Percentiles rank a stretch among this genome's conserved stretches.
Conservation (phyloP, 176 grass and related monocot species). For the Ananas comosus region DNA sequence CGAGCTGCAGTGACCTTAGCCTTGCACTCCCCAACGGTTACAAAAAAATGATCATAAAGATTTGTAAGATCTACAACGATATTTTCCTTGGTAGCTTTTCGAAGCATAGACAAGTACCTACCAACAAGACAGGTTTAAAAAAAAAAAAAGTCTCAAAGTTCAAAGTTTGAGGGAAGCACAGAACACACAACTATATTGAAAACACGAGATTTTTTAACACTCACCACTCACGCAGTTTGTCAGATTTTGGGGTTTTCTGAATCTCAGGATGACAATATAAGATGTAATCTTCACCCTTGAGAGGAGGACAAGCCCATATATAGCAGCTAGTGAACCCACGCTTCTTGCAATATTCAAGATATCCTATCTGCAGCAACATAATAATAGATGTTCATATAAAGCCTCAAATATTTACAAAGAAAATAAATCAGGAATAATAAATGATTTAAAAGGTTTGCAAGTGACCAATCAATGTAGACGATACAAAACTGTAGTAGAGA, state of each 20-base stretch:
- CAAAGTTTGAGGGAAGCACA: not conserved
- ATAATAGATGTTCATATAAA: constrained; percentile 13
- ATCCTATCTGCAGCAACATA: constrained; percentile 77
- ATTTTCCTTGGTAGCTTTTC: constrained; percentile 78
- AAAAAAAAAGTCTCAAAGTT: not conserved
- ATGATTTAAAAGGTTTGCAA: constrained; percentile 1
- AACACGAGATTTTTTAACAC: not conserved
- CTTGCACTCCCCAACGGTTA: constrained; percentile 66
- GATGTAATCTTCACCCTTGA: constrained; percentile 99
- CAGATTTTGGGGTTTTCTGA: constrained; percentile 99
- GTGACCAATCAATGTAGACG: constrained; percentile 8
- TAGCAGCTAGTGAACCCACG: constrained; percentile 99
- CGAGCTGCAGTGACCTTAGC: constrained; percentile 91
- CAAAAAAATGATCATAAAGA: constrained; percentile 92
- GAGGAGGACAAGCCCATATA: constrained; percentile 97
- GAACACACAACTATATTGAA: not conserved
- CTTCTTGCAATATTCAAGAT: constrained; percentile 99
- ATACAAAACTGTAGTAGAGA: constrained; percentile 16
- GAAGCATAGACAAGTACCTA: constrained; percentile 98
- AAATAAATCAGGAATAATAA: constrained; percentile 11
- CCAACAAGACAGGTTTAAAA: constrained; percentile 7
- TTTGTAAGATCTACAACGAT: constrained; percentile 96
- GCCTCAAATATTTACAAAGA: constrained; percentile 6
- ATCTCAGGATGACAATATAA: constrained; percentile 99
- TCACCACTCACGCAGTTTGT: constrained; percentile 94